A percentile compares a stretch with the other conserved stretches of the same genome.
Evolutionary conservation across 208 protist genomes (phyloP).

Genomic region (Polymyxa betae): DNA sequence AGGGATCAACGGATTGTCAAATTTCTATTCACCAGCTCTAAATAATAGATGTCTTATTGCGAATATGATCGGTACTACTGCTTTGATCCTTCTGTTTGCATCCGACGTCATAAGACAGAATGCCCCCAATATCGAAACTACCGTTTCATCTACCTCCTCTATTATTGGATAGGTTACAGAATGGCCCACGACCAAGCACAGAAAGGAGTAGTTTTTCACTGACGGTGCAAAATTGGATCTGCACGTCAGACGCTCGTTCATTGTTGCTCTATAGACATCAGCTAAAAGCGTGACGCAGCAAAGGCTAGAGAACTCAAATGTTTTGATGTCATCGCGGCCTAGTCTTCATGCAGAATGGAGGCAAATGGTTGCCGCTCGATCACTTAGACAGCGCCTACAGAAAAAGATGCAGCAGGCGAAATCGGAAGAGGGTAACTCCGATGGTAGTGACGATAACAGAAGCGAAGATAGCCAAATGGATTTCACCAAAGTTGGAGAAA

Average conservation of each 20-base stretch:
- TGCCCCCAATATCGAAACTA: background rate
- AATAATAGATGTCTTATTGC: background rate
- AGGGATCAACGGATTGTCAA: background rate
- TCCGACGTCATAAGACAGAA: background rate
- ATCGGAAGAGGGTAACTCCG: background rate
- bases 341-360: background rate
- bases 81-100: background rate
- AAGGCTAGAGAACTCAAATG: background rate
- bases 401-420: background rate
- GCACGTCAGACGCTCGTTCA: too few species aligned
- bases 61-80: too few species aligned
- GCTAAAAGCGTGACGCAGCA: background rate
- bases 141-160: background rate
- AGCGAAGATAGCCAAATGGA: background rate
- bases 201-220: background rate
- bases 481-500: constrained; percentile 19
- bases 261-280: background rate
- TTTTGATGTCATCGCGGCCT: background rate
- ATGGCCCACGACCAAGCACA: background rate
- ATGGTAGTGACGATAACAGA: background rate
- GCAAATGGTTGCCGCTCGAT: background rate
- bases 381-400: background rate
- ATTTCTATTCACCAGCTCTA: background rate
- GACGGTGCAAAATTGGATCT: background rate
- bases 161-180: background rate